Evolutionary conservation across 306 rosid species (phyloP).

Genomic region (Ceratonia siliqua): DNA sequence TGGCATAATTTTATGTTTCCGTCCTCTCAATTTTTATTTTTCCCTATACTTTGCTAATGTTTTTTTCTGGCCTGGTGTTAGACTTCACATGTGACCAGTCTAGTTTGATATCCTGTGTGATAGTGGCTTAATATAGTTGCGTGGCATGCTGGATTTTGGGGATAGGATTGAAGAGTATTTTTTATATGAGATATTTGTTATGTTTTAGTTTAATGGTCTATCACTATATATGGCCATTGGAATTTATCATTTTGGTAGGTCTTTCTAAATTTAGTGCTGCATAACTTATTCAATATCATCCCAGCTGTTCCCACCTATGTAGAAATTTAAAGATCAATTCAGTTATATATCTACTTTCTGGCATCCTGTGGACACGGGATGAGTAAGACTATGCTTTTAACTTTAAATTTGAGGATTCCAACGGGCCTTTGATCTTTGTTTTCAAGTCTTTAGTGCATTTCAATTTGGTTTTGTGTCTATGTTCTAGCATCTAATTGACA

Average conservation of each 20-base stretch:
- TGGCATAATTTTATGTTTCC: slow-evolving; percentile 8
- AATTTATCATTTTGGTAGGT: neutral
- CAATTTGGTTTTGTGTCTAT: too few species aligned
- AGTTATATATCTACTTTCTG: neutral
- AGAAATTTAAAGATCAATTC: neutral
- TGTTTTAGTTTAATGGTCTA: too few species aligned
- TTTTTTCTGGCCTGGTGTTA: neutral
- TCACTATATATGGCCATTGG: neutral
- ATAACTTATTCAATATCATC: neutral
- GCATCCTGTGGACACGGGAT: neutral
- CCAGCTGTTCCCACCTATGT: neutral
- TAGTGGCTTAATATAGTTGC: neutral
- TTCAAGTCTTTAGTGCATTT: too few species aligned
- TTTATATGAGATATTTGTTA: neutral
- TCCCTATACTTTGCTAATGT: neutral
- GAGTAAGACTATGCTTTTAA: too few species aligned
- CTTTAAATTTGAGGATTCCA: too few species aligned
- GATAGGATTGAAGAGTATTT: neutral
- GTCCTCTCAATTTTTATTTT: neutral
- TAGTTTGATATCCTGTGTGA: neutral
- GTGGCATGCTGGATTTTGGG: slow-evolving; percentile 1
- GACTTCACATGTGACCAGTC: neutral
- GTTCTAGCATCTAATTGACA: too few species aligned
- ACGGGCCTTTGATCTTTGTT: too few species aligned
- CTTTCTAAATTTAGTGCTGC: neutral